A percentile compares a stretch with the other conserved stretches of the same genome.
phyloP scores from a whole-genome alignment of 306 rosid species.

The Quercus berberidifolia region DNA sequence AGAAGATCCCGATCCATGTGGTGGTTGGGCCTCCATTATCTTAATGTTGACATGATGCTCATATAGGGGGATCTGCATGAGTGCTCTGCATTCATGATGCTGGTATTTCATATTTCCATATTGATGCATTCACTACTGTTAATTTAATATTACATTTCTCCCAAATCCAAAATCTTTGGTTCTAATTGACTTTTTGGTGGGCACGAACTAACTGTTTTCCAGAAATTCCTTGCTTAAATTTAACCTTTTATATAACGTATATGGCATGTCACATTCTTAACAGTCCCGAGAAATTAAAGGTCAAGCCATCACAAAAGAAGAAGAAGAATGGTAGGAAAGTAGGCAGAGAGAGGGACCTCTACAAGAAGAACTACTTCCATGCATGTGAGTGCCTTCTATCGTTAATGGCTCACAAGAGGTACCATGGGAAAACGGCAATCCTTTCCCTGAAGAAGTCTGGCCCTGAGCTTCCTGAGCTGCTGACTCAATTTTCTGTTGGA shows the following conservation, averaged over 20 bases:
- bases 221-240: conserved; percentile 7
- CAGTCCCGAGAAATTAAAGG: conserved; percentile 78
- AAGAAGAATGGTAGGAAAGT: conserved; percentile 47
- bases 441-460: conserved; percentile 64
- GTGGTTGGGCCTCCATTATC: neutral
- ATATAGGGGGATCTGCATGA: neutral
- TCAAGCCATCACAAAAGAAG: conserved; percentile 50
- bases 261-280: conserved; percentile 9
- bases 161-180: neutral
- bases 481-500: conserved; percentile 64
- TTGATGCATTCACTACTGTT: neutral
- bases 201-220: neutral
- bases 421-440: conserved; percentile 39
- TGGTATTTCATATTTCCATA: neutral
- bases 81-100: neutral
- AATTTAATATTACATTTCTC: neutral
- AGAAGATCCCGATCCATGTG: no score
- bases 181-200: neutral
- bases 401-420: conserved; percentile 48
- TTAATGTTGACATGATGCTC: neutral
- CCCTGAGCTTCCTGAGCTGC: conserved; percentile 75
- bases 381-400: conserved; percentile 87
- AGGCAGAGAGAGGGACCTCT: conserved; percentile 57
- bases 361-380: conserved; percentile 61
- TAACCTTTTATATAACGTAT: conserved; percentile 2